Conservation (phyloP, 768 basidiomycete species). For the Multifurca ochricompacta region DNA sequence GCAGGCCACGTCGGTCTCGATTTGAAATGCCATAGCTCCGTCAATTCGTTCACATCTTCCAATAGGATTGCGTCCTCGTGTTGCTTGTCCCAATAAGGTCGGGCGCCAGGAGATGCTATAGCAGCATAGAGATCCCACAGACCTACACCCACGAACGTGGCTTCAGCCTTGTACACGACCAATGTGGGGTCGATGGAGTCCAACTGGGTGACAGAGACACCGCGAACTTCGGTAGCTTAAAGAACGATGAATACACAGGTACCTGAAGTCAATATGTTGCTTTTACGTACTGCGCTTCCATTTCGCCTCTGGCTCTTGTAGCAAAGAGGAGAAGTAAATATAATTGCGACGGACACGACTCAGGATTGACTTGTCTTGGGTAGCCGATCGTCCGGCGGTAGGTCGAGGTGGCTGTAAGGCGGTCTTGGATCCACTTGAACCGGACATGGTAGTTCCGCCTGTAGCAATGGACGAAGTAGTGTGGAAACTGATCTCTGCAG, state of each 20-base stretch:
- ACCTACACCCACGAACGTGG: constrained; percentile 92
- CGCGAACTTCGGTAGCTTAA: constrained; percentile 72
- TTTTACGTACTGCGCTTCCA: constrained; percentile 74
- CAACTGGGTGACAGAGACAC: constrained; percentile 91
- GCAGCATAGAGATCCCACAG: constrained; percentile 92
- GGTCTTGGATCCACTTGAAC: constrained; percentile 24
- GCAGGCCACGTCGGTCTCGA: constrained; percentile 91
- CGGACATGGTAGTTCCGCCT: constrained; percentile 20
- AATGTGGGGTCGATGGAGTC: constrained; percentile 96
- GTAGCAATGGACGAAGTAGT: constrained; percentile 52
- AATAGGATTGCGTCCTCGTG: constrained; percentile 80
- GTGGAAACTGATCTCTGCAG: constrained; percentile 58
- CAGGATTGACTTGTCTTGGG: constrained; percentile 75
- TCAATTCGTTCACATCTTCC: constrained; percentile 85
- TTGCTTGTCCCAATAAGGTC: constrained; percentile 81
- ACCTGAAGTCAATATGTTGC: constrained; percentile 9
- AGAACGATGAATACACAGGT: constrained; percentile 10
- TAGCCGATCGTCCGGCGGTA: constrained; percentile 42
- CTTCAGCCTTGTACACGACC: constrained; percentile 93
- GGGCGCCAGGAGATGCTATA: constrained; percentile 79
- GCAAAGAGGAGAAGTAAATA: constrained; percentile 93
- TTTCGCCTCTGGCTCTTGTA: constrained; percentile 97
- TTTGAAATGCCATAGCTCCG: constrained; percentile 90
- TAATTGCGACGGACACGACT: constrained; percentile 87
- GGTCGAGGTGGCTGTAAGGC: constrained; percentile 28